phyloP scores from a whole-genome alignment of 331 rosid genomes.

The Cydonia oblonga region DNA sequence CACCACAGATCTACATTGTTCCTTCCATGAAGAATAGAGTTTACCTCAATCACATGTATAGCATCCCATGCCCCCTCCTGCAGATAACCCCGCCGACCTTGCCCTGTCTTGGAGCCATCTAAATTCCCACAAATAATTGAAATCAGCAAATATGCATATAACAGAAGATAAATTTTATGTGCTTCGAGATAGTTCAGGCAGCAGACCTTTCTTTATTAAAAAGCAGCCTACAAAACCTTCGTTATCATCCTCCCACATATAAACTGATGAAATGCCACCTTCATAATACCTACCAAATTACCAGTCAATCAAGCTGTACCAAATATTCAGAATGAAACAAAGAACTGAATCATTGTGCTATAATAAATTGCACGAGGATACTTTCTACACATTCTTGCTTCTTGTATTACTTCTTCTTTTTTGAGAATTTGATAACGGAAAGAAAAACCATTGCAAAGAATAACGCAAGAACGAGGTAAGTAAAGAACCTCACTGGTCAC shows the following conservation, averaged over 20 bases:
- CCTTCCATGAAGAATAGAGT: background rate
- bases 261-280: constrained; percentile 98
- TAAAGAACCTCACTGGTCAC: constrained; percentile 99
- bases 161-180: constrained; percentile 13
- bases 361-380: background rate
- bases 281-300: constrained; percentile 76
- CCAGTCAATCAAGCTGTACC: constrained; percentile 31
- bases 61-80: constrained; percentile 99
- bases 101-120: constrained; percentile 97
- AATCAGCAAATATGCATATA: background rate
- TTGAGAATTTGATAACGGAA: background rate
- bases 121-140: constrained; percentile 19
- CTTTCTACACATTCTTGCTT: background rate
- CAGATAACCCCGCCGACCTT: constrained; percentile 83
- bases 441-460: background rate
- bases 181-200: constrained; percentile 8
- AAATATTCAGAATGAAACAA: constrained; percentile 18
- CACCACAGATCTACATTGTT: background rate
- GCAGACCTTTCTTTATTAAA: constrained; percentile 67
- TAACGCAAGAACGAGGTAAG: constrained; percentile 53
- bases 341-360: constrained; percentile 1
- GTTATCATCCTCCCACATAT: constrained; percentile 94
- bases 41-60: constrained; percentile 95
- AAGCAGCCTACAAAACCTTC: constrained; percentile 88
- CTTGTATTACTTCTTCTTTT: background rate